These are phyloP conservation scores for Babesia gibsoni DNA, from an alignment of 169 alveolate genomes.

Conservation along the genomic window DNA sequence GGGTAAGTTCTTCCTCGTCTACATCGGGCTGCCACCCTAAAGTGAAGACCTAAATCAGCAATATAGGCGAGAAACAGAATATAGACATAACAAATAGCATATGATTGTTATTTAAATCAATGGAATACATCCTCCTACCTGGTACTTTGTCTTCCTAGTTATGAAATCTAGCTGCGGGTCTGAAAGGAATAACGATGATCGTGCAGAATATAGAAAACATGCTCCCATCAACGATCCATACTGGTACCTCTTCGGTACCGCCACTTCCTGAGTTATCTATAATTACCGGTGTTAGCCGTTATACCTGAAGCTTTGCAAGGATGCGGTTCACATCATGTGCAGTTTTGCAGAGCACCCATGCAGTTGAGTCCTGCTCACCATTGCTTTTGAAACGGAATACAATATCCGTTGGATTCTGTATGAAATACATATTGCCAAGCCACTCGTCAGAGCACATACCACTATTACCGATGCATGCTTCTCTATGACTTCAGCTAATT, in stretches of 20 bases:
- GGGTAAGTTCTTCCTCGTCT: constrained; percentile 68
- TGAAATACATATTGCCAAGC: not conserved
- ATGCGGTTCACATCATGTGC: constrained; percentile 67
- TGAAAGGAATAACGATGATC: constrained; percentile 58
- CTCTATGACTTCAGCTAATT: constrained; percentile 65
- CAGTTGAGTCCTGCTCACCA: constrained; percentile 76
- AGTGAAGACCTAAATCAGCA: constrained; percentile 67
- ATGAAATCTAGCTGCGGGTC: constrained; percentile 52
- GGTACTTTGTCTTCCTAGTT: constrained; percentile 53
- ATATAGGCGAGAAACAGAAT: no score
- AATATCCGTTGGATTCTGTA: constrained; percentile 57
- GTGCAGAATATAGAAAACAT: constrained; percentile 69
- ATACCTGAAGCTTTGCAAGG: constrained; percentile 68
- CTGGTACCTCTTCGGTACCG: constrained; percentile 73
- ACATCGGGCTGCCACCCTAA: constrained; percentile 77
- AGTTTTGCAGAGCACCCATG: constrained; percentile 72
- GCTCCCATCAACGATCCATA: constrained; percentile 72
- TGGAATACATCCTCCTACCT: constrained; percentile 42
- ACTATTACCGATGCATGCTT: constrained; percentile 62
- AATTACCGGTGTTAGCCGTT: not conserved
- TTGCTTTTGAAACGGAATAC: constrained; percentile 72
- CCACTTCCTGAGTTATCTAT: constrained; percentile 62
- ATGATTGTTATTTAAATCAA: constrained; percentile 39
- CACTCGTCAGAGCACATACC: constrained; percentile 26
- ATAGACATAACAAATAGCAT: no score